Evolutionary conservation across 495 filamentous ascomycete genomes (phyloP).

Genomic region (Glarea lozoyensis): DNA sequence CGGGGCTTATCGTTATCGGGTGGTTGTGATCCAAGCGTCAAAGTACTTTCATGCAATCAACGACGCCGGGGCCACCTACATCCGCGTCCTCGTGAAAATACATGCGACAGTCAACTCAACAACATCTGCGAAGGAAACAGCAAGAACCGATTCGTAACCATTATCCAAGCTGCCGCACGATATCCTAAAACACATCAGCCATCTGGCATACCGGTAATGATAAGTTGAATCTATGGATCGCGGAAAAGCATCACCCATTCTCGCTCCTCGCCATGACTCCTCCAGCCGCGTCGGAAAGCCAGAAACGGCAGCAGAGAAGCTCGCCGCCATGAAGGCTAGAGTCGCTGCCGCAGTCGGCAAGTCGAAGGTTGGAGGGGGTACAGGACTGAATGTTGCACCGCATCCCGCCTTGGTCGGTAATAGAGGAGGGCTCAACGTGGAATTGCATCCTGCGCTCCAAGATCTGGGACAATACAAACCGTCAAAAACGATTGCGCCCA

Average conservation of each 20-base stretch:
- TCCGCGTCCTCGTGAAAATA: too few species aligned
- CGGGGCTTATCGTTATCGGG: too few species aligned
- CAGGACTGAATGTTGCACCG: constrained; percentile 21
- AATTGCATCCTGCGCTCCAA: constrained; percentile 80
- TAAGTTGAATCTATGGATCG: constrained; percentile 22
- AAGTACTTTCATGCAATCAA: too few species aligned
- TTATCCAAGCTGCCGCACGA: too few species aligned
- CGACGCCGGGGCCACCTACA: too few species aligned
- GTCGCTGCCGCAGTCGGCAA: constrained; percentile 55
- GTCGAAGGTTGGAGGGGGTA: constrained; percentile 8
- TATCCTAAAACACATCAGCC: too few species aligned
- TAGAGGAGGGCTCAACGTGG: constrained; percentile 76
- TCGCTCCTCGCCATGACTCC: constrained; percentile 43
- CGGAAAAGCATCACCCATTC: constrained; percentile 28
- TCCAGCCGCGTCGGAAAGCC: constrained; percentile 41
- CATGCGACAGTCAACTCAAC: too few species aligned
- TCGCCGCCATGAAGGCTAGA: constrained; percentile 72
- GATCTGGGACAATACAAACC: constrained; percentile 60
- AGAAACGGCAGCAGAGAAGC: constrained; percentile 45
- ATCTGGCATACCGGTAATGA: too few species aligned
- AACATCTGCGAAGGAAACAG: too few species aligned
- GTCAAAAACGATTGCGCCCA: constrained; percentile 44
- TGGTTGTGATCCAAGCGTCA: too few species aligned
- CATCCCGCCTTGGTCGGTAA: constrained; percentile 21
- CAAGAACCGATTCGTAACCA: too few species aligned